Percentiles rank a stretch among this genome's conserved stretches.
These are phyloP conservation scores for Plasmodium malariae DNA, from an alignment of 169 alveolate species.

Conservation along the genomic window DNA sequence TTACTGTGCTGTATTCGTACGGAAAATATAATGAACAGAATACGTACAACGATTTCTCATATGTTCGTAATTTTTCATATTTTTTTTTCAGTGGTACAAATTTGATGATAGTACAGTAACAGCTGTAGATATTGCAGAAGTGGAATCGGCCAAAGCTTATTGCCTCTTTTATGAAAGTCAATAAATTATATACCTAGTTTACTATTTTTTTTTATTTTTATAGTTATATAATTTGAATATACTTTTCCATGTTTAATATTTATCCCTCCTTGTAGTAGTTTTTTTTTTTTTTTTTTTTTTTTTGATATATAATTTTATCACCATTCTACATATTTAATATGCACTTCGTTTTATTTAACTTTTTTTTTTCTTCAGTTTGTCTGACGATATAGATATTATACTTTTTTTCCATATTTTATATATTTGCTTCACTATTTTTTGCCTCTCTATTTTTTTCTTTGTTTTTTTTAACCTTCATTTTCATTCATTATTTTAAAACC, in stretches of 20 bases:
- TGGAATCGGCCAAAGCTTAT: constrained; percentile 69
- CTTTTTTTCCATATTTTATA: not conserved
- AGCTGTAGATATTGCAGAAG: constrained; percentile 58
- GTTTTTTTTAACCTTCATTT: too few relatives aligned
- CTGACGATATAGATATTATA: not conserved
- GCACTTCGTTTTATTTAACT: not conserved
- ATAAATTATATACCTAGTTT: constrained; percentile 32
- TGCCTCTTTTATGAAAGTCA: constrained; percentile 65
- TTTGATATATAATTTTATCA: too few relatives aligned
- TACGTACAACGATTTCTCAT: too few relatives aligned
- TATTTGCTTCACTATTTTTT: not conserved
- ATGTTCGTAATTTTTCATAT: not conserved
- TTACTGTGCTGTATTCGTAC: too few relatives aligned
- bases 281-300: not conserved
- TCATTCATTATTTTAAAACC: not conserved
- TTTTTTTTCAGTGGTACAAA: constrained; percentile 59
- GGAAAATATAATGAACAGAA: too few relatives aligned
- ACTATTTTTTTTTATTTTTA: constrained; percentile 2
- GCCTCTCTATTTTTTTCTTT: too few relatives aligned
- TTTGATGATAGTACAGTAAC: constrained; percentile 63
- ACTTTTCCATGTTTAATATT: not conserved
- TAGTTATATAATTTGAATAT: not conserved
- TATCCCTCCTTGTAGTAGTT: not conserved
- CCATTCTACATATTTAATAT: too few relatives aligned
- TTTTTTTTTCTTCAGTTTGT: not conserved